A percentile compares a stretch with the other conserved stretches of the same genome.
These are phyloP conservation scores for Phaeosphaeria sp. DNA, from an alignment of 2,329 filamentous ascomycete genomes.

Conservation along the genomic window DNA sequence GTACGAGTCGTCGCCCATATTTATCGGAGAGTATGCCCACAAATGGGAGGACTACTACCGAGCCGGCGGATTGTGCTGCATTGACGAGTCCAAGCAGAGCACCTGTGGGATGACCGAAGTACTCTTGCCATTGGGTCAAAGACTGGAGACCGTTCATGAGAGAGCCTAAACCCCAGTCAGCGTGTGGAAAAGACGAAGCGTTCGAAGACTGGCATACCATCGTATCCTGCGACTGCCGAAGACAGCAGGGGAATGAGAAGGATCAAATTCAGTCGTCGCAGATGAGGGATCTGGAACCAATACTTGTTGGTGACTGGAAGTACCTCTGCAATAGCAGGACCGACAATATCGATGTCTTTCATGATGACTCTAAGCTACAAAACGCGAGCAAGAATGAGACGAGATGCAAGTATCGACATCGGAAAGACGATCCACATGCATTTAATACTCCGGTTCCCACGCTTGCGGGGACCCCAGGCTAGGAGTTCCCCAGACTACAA, in stretches of 20 bases:
- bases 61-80: conserved; percentile 16
- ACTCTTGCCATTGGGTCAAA: conserved; percentile 13
- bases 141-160: conserved; percentile 54
- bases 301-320: not conserved
- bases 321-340: not conserved
- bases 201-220: not conserved
- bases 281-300: not conserved
- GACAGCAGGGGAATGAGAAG: conserved; percentile 3
- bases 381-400: not conserved
- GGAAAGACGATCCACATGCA: not conserved
- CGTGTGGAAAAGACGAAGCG: too few relatives aligned
- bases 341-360: not conserved
- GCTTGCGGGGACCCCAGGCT: not conserved
- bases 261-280: not conserved
- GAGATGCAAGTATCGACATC: not conserved
- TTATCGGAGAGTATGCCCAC: conserved; percentile 12
- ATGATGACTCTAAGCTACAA: not conserved
- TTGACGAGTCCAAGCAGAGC: conserved; percentile 20
- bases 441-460: not conserved
- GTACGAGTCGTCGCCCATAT: conserved; percentile 13
- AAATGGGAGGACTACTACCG: conserved; percentile 13
- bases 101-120: conserved; percentile 20
- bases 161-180: conserved; percentile 48
- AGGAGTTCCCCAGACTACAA: not conserved
- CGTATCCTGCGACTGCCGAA: not conserved